Conservation (phyloP, 2,329 filamentous ascomycete genomes). For the Venturia oleaginea region DNA sequence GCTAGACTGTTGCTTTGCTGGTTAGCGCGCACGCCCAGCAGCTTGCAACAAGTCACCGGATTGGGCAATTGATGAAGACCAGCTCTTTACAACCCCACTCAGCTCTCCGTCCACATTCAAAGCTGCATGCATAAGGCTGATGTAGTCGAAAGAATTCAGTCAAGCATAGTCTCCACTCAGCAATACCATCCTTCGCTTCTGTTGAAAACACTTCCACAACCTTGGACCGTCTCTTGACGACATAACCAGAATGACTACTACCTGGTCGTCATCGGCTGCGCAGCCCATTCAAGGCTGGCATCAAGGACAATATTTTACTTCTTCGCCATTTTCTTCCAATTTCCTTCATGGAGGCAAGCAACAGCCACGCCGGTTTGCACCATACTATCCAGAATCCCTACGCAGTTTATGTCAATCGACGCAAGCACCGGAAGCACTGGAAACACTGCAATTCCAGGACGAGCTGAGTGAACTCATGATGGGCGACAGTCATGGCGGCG, state of each 20-base stretch:
- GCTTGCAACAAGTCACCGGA: neutral
- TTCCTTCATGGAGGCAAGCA: conserved; percentile 2
- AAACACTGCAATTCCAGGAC: neutral
- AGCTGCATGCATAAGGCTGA: conserved; percentile 6
- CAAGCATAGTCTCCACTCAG: neutral
- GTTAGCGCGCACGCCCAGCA: neutral
- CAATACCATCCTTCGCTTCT: neutral
- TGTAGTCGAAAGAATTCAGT: neutral
- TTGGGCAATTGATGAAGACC: neutral
- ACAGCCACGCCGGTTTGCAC: neutral
- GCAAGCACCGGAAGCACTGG: neutral
- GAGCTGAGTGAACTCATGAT: conserved; percentile 4
- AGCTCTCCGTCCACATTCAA: neutral
- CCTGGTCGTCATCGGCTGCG: neutral
- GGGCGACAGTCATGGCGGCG: neutral
- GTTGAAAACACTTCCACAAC: neutral
- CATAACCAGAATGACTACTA: neutral
- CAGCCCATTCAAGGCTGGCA: neutral
- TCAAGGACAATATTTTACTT: neutral
- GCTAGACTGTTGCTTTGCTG: conserved; percentile 1
- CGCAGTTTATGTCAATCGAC: neutral
- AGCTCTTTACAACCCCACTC: neutral
- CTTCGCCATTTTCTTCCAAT: neutral
- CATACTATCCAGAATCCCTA: neutral
- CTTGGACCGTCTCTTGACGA: neutral